A percentile compares a stretch with the other conserved stretches of the same genome.
phyloP scores from a whole-genome alignment of 1,139 yeast species.

The Saccharomyces hybrid region DNA sequence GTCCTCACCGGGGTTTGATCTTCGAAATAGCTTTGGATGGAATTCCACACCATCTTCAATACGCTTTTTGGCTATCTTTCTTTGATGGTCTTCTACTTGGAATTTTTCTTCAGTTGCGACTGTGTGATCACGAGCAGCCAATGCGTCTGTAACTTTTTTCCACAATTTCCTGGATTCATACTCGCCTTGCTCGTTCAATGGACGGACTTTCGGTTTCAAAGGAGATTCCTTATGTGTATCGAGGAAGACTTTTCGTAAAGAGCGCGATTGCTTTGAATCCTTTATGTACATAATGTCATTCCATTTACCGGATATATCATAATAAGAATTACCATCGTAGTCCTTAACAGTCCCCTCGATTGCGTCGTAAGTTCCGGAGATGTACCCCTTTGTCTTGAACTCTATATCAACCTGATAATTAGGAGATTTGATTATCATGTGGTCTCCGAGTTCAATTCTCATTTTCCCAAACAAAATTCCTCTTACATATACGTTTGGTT shows the following conservation, averaged over 20 bases:
- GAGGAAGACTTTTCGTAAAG: slow-evolving; percentile 45
- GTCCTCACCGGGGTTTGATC: slow-evolving; percentile 33
- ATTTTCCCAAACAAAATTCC: slow-evolving; percentile 87
- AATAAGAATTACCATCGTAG: slow-evolving; percentile 47
- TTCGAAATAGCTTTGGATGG: slow-evolving; percentile 66
- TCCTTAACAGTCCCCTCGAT: slow-evolving; percentile 68
- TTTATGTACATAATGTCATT: slow-evolving; percentile 74
- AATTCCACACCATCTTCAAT: slow-evolving; percentile 70
- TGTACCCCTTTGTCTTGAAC: slow-evolving; percentile 89
- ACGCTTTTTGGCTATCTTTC: slow-evolving; percentile 63
- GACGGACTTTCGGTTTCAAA: slow-evolving; percentile 62
- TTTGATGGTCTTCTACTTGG: slow-evolving; percentile 76
- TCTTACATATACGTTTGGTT: slow-evolving; percentile 93
- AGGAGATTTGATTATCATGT: slow-evolving; percentile 64
- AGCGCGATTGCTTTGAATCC: slow-evolving; percentile 40
- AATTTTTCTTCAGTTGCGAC: slow-evolving; percentile 83
- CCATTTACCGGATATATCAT: slow-evolving; percentile 83
- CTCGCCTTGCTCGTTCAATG: slow-evolving; percentile 68
- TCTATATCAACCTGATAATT: slow-evolving; percentile 72
- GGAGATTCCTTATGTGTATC: slow-evolving; percentile 54
- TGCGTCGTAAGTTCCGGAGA: slow-evolving; percentile 85
- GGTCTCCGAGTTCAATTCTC: slow-evolving; percentile 88
- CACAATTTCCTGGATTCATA: slow-evolving; percentile 78
- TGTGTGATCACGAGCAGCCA: slow-evolving; percentile 66
- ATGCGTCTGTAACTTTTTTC: slow-evolving; percentile 72